Conservation (phyloP, 2,329 filamentous ascomycete genomes). For the Trematosphaeria pertusa region DNA sequence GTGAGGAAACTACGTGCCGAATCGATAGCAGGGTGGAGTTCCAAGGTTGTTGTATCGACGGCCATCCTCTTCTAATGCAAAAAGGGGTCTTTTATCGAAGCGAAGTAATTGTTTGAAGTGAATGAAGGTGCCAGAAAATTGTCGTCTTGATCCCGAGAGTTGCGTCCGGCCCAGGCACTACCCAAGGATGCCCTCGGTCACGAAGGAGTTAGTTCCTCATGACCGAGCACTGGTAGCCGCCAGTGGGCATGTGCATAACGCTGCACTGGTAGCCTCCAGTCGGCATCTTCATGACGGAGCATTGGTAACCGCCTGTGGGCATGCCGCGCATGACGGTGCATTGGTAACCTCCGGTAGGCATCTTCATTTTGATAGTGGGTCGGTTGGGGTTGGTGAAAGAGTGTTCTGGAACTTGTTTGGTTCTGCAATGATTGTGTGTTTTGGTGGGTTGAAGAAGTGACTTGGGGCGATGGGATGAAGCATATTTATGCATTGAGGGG, state of each 20-base stretch:
- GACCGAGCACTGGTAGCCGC: slow-evolving; percentile 9
- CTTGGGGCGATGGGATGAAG: not conserved
- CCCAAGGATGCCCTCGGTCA: too few species aligned
- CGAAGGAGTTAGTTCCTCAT: slow-evolving; percentile 1
- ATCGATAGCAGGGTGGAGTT: too few species aligned
- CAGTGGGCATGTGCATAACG: slow-evolving; percentile 2
- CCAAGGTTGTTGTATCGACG: too few species aligned
- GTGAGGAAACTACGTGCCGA: too few species aligned
- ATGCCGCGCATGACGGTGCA: slow-evolving; percentile 11
- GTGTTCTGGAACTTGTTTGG: slow-evolving; percentile 13
- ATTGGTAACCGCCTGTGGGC: slow-evolving; percentile 6
- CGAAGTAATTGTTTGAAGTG: too few species aligned
- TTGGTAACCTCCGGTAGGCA: slow-evolving; percentile 4
- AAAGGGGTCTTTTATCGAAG: too few species aligned
- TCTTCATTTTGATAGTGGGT: slow-evolving; percentile 25
- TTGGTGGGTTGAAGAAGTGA: slow-evolving; percentile 14
- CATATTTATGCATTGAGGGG: slow-evolving; percentile 21
- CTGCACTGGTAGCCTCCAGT: slow-evolving; percentile 5
- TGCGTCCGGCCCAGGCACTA: too few species aligned
- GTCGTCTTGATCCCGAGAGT: too few species aligned
- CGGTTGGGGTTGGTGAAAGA: slow-evolving; percentile 15
- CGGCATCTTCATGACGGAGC: slow-evolving; percentile 10
- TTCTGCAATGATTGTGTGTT: slow-evolving; percentile 25
- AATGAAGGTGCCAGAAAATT: too few species aligned
- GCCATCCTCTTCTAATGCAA: too few species aligned